phyloP scores from a whole-genome alignment of 345 rosid genomes.

The Hevea brasiliensis region DNA sequence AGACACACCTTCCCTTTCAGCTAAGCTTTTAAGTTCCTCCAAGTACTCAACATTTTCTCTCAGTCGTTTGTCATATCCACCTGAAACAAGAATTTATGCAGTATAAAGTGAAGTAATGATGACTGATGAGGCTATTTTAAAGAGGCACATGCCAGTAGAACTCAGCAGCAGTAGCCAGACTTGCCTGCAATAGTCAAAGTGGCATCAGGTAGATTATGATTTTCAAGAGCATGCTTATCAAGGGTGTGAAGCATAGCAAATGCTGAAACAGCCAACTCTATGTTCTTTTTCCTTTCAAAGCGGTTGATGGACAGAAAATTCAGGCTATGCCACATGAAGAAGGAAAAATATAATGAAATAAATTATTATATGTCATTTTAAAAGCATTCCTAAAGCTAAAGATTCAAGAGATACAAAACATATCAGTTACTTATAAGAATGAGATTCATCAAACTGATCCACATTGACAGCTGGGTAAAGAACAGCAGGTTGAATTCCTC shows the following conservation, averaged over 20 bases:
- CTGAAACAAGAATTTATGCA: conserved; percentile 33
- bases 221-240: conserved; percentile 32
- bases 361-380: background rate
- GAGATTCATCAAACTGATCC: conserved; percentile 67
- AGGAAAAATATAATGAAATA: background rate
- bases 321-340: conserved; percentile 48
- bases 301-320: conserved; percentile 85
- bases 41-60: conserved; percentile 83
- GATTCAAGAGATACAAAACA: background rate
- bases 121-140: background rate
- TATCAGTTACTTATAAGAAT: conserved; percentile 49
- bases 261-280: conserved; percentile 77
- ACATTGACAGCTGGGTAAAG: conserved; percentile 87
- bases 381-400: background rate
- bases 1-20: conserved; percentile 60
- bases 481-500: conserved; percentile 70
- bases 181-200: conserved; percentile 77
- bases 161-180: too few species aligned
- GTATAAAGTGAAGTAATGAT: background rate
- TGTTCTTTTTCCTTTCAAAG: conserved; percentile 89
- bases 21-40: conserved; percentile 69
- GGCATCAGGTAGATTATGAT: conserved; percentile 37
- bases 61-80: conserved; percentile 77
- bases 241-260: conserved; percentile 63
- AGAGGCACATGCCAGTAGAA: background rate